These are phyloP conservation scores for Ilyonectria destructans DNA, from an alignment of 2,329 filamentous ascomycete genomes.

Conservation along the genomic window DNA sequence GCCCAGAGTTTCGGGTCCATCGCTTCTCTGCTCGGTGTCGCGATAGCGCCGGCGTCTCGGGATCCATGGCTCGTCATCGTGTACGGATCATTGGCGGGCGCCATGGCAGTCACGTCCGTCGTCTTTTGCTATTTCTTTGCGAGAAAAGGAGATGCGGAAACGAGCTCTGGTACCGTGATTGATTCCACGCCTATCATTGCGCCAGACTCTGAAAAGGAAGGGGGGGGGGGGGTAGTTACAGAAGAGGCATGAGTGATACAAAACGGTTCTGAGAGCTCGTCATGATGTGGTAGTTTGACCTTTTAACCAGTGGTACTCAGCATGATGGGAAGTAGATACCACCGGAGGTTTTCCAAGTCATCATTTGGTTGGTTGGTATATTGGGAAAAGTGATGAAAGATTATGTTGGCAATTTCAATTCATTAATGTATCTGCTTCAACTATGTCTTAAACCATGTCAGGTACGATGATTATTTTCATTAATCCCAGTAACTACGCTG, in stretches of 20 bases:
- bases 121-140: conserved; percentile 3
- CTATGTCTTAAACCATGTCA: background rate
- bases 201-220: background rate
- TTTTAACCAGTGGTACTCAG: too few relatives aligned
- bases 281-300: too few relatives aligned
- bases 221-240: background rate
- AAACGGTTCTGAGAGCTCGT: too few relatives aligned
- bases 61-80: conserved; percentile 2
- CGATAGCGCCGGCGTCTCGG: conserved; percentile 2
- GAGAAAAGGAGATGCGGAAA: background rate
- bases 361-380: background rate
- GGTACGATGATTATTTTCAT: background rate
- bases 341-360: background rate
- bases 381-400: background rate
- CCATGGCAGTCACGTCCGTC: conserved; percentile 3
- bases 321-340: background rate
- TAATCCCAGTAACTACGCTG: background rate
- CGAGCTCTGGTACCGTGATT: background rate
- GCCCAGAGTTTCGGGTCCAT: conserved; percentile 1
- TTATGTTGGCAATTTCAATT: background rate
- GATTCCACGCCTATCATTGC: conserved; percentile 4
- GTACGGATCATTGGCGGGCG: conserved; percentile 1
- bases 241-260: background rate
- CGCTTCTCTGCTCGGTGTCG: conserved; percentile 4
- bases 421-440: background rate